phyloP scores from a whole-genome alignment of 2,329 filamentous ascomycete genomes.

The Alternaria dauci region DNA sequence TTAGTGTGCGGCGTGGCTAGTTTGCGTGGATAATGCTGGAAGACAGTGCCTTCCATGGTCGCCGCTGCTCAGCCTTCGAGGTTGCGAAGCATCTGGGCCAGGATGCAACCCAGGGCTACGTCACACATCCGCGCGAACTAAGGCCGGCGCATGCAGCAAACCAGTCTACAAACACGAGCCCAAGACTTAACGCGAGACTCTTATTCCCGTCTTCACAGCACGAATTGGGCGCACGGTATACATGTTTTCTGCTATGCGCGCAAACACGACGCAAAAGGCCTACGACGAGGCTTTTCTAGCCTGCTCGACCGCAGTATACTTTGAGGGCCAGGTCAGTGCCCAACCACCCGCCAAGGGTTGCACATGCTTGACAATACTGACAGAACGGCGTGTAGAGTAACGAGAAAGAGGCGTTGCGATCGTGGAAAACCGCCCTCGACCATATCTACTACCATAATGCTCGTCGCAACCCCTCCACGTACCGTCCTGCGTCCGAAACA shows the following conservation, averaged over 20 bases:
- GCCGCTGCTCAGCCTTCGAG: conserved; percentile 26
- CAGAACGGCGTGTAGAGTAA: conserved; percentile 71
- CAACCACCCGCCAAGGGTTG: conserved; percentile 2
- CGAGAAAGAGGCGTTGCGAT: conserved; percentile 86
- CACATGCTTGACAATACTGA: conserved; percentile 6
- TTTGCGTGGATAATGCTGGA: conserved; percentile 10
- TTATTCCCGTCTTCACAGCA: conserved; percentile 48
- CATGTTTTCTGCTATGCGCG: conserved; percentile 54
- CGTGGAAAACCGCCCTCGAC: conserved; percentile 88
- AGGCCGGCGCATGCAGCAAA: conserved; percentile 31
- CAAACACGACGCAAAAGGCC: conserved; percentile 86
- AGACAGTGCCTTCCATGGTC: conserved; percentile 23
- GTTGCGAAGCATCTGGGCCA: conserved; percentile 16
- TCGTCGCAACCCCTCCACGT: conserved; percentile 73
- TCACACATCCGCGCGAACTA: conserved; percentile 41
- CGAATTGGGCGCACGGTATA: conserved; percentile 11
- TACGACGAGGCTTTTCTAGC: conserved; percentile 96
- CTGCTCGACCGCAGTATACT: conserved; percentile 95
- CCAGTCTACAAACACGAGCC: conserved; percentile 30
- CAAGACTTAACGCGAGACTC: conserved; percentile 18
- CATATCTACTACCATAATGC: conserved; percentile 88
- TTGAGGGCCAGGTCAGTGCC: conserved; percentile 80
- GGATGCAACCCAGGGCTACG: conserved; percentile 35
- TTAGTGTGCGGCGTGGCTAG: conserved; percentile 8
- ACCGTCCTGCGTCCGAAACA: conserved; percentile 78